Evolutionary conservation across 2,329 filamentous ascomycete genomes (phyloP), one percentile per base, ranked within the genome.

Genomic region (Coniochaeta prunicola): DNA sequence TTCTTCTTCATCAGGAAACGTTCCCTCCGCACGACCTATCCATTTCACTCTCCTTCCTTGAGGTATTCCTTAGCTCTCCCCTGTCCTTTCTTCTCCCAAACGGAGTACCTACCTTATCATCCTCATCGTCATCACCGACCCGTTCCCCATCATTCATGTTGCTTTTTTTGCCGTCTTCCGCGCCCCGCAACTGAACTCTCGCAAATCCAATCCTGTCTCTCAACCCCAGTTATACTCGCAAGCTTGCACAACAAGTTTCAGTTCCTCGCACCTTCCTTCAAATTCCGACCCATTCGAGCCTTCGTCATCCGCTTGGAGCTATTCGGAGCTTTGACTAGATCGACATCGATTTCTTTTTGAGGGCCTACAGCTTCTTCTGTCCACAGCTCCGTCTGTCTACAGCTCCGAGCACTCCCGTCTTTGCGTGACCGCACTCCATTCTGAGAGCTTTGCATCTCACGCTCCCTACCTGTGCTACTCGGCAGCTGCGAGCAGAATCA

Each of bases 201-300:
- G 60, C 57, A 64, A 62, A 62, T 63, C 58, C 61, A 57, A 58
- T 54, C n/a, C 53, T 61, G 59, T 63, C 64, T 59, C 58, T 62
- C 61, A 59, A 54, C 64, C 57, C 58, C 63, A 64, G 62, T 61
- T 62, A 26, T 4, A 21, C 13, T 45, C 26, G n/a, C 45, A 28
- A 50, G 45, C 45, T 45, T 30, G 45, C 62, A 60, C 57, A 42
- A 48, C 60, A 60, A 55, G 24, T 59, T 30, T 19, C 59, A 57
- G 42, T 48, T 57, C 59, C 60, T 64, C 59, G 59, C 40, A 45
- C 40, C 40, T 45, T 45, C 40, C 40, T 45, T 26, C 12, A 30
- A 30, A 21, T 13, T 50, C 45, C n/a, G 7, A 28, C 4, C 45
- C 3, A 50, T 28, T 48, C 21, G 24, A 50, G 24, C 45, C 24